Evolutionary conservation across 352 stramenopile genomes (phyloP).

Genomic region (Pythium apleroticum): DNA sequence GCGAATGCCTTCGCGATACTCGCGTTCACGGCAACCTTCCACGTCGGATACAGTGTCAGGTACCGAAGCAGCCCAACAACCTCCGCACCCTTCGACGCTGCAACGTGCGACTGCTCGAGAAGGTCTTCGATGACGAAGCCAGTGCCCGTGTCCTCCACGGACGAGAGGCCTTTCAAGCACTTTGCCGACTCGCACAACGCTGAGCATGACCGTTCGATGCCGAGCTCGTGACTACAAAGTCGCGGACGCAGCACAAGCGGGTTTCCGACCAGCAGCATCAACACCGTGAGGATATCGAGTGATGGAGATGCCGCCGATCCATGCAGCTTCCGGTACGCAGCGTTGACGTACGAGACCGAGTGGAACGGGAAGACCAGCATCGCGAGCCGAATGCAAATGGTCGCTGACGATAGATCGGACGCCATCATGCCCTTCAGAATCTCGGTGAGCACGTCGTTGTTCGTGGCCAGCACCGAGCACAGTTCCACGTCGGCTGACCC

Average conservation of each 20-base stretch:
- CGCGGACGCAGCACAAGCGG: constrained; percentile 64
- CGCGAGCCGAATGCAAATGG: constrained; percentile 77
- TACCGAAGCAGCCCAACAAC: constrained; percentile 68
- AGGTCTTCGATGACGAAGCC: constrained; percentile 30
- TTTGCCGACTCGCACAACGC: constrained; percentile 59
- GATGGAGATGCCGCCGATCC: constrained; percentile 34
- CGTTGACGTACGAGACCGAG: constrained; percentile 73
- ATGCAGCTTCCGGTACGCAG: constrained; percentile 18
- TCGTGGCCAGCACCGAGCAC: constrained; percentile 59
- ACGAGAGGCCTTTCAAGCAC: constrained; percentile 56
- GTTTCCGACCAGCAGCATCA: constrained; percentile 66
- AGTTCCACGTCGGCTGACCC: constrained; percentile 64
- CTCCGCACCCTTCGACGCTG: constrained; percentile 59
- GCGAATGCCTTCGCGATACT: constrained; percentile 52
- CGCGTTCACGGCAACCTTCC: constrained; percentile 78
- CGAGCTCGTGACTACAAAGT: constrained; percentile 80
- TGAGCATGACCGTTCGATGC: constrained; percentile 68
- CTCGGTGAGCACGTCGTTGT: constrained; percentile 50
- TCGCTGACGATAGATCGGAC: constrained; percentile 59
- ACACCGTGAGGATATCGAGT: constrained; percentile 21
- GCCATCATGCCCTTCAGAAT: constrained; percentile 68
- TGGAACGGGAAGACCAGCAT: constrained; percentile 84
- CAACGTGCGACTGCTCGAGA: constrained; percentile 55
- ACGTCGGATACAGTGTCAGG: constrained; percentile 72
- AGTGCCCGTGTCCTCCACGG: constrained; percentile 28